Conservation (phyloP, 257 asterid species). For the Eucommia ulmoides region DNA sequence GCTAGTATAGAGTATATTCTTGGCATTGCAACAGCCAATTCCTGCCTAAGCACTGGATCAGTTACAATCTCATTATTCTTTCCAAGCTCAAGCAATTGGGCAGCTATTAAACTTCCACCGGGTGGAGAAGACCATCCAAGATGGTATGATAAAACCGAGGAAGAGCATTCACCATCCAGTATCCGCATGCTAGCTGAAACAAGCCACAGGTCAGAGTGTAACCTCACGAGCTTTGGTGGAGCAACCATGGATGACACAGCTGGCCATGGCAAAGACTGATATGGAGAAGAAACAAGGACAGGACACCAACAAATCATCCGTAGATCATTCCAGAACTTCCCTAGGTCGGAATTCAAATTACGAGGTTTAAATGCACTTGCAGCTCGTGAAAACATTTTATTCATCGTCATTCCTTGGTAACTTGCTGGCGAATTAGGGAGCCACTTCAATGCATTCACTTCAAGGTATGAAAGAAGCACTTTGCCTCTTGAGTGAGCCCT, state of each 20-base stretch:
- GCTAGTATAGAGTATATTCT: constrained; percentile 65
- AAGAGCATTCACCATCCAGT: constrained; percentile 89
- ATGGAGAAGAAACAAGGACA: constrained; percentile 65
- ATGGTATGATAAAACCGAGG: constrained; percentile 63
- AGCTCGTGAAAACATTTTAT: constrained; percentile 61
- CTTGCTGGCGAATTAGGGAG: constrained; percentile 41
- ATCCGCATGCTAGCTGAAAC: constrained; percentile 97
- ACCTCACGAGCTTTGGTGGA: constrained; percentile 91
- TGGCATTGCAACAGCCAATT: constrained; percentile 89
- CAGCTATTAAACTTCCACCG: constrained; percentile 88
- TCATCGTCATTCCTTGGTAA: constrained; percentile 43
- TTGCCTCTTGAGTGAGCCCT: constrained; percentile 64
- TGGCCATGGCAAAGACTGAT: constrained; percentile 83
- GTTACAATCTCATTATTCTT: constrained; percentile 74
- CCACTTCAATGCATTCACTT: constrained; percentile 83
- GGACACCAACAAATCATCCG: constrained; percentile 94
- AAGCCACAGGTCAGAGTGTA: constrained; percentile 72
- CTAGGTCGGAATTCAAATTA: constrained; percentile 55
- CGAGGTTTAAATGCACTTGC: constrained; percentile 56
- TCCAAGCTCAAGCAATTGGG: constrained; percentile 97
- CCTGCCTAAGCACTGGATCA: constrained; percentile 70
- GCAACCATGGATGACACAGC: constrained; percentile 72
- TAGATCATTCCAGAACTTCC: constrained; percentile 88
- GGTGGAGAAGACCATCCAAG: constrained; percentile 96
- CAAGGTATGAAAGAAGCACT: constrained; percentile 81